Conservation (phyloP, 306 rosid genomes). For the Trichosanthes cucumerina region DNA sequence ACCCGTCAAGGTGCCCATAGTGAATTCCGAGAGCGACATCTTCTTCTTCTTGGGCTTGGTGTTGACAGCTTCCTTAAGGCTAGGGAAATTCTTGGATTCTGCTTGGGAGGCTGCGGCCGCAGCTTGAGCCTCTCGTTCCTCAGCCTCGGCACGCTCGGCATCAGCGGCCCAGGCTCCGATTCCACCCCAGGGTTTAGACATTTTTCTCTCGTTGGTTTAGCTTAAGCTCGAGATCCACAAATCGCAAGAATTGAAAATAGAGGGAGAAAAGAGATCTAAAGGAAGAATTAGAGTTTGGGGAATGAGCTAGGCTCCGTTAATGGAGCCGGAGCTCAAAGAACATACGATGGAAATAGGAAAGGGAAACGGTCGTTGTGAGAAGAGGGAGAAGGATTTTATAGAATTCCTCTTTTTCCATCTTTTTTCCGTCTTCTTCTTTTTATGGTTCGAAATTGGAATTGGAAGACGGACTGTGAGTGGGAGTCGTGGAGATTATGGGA, state of each 20-base stretch:
- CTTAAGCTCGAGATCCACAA: conserved; percentile 31
- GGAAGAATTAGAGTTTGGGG: neutral
- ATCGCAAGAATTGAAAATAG: neutral
- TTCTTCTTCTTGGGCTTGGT: conserved; percentile 73
- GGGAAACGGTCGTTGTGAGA: conserved; percentile 15
- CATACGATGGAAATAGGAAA: conserved; percentile 28
- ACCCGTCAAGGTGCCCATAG: neutral
- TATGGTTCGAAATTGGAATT: neutral
- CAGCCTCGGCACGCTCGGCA: conserved; percentile 81
- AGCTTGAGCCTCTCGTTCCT: conserved; percentile 49
- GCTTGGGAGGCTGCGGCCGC: conserved; percentile 27
- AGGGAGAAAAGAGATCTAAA: neutral
- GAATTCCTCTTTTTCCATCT: neutral
- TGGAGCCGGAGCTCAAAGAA: conserved; percentile 75
- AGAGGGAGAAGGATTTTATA: neutral
- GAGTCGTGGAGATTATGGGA: neutral
- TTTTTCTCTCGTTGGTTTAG: conserved; percentile 1
- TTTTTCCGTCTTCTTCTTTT: neutral
- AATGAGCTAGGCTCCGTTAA: conserved; percentile 50
- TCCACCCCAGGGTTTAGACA: conserved; percentile 90
- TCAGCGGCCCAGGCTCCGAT: conserved; percentile 97
- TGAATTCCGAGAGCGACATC: conserved; percentile 34
- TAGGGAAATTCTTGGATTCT: conserved; percentile 53
- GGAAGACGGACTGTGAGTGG: neutral
- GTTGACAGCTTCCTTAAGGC: conserved; percentile 62